These are phyloP conservation scores for Cudoniella acicularis DNA, from an alignment of 495 filamentous ascomycete genomes.

Conservation along the genomic window DNA sequence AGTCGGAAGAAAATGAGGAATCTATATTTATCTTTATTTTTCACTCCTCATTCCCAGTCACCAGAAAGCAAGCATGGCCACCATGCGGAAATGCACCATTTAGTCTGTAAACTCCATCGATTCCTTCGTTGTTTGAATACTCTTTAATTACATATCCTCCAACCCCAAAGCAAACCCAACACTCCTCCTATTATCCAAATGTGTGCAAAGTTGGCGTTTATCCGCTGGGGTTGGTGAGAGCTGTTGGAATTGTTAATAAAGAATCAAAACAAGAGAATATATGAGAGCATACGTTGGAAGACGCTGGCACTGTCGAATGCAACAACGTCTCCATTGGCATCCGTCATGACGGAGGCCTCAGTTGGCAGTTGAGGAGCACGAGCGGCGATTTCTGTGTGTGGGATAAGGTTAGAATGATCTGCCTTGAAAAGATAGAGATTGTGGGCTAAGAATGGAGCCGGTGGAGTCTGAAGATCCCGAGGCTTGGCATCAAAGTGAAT, in stretches of 20 bases:
- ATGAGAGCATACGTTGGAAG: constrained; percentile 15
- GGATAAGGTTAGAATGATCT: neutral
- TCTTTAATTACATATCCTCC: constrained; percentile 13
- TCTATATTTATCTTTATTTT: neutral
- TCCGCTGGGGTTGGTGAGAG: neutral
- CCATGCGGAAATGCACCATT: neutral
- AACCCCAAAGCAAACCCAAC: neutral
- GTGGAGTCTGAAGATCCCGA: neutral
- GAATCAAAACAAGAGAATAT: neutral
- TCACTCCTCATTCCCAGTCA: neutral
- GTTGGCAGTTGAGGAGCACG: constrained; percentile 3
- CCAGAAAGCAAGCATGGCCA: neutral
- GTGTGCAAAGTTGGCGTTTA: neutral
- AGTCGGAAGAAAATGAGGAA: neutral
- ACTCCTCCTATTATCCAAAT: neutral
- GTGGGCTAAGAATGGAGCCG: neutral
- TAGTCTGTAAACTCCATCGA: constrained; percentile 9
- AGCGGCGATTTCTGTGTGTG: constrained; percentile 8
- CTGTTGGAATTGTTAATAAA: neutral
- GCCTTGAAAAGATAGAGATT: neutral
- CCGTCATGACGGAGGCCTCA: constrained; percentile 24
- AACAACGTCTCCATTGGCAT: constrained; percentile 28
- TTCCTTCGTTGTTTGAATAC: neutral
- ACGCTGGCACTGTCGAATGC: constrained; percentile 27
- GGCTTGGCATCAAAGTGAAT: neutral